Base-by-base conservation (phyloP, 495 filamentous ascomycete species). In the Umbilicaria muhlenbergii region DNA sequence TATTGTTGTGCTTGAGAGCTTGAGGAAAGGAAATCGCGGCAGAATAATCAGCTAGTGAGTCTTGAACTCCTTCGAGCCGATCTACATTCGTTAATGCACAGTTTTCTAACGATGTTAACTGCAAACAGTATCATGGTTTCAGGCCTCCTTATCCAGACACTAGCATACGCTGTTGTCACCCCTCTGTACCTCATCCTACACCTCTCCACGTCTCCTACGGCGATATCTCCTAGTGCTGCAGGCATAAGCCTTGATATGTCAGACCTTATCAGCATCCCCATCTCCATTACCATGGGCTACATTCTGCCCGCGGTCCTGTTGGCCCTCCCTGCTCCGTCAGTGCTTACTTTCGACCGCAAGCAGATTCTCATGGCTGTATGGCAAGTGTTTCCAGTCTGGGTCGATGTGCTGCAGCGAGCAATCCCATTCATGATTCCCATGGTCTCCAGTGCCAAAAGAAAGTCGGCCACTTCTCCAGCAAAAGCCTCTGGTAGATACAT, bases 361-460 rank as follows among this genome's bases (percentile, higher is more conserved):
- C 76, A 80, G 42, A 58, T 60, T 28, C 64, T 67, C 46, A 71
- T 78, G 39, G 71, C 76, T 0, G 37, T 73, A 39, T 80, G 76
- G 75, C 74, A 78, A 46, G 58, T 63, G 0, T 80, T 77, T 55
- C 77, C 77, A 0, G 49, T 70, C 18, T 71, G 52, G 56, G 43
- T 53, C 32, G 43, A 36, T 10, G 17, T 54, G 10, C 8, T 43
- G 21, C 56, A 75, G 43, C 51, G 59, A 10, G 59, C 59, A 6
- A 56, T 65, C 15, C 48, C 67, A 3, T 53, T 53, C 53, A 57
- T 48, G 39, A 39, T 57, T 3, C 57, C 56, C 47, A 64, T 52
- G 1, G 64, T 53, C 42, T 66, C 56, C 56, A 54, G 48, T 36
- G 45, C 37, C 8, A 51, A 61, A 44, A 49, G 47, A 19, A 53